Conservation (phyloP, 1,284 basidiomycete species). For the Cutaneotrichosporon spelunceum region DNA sequence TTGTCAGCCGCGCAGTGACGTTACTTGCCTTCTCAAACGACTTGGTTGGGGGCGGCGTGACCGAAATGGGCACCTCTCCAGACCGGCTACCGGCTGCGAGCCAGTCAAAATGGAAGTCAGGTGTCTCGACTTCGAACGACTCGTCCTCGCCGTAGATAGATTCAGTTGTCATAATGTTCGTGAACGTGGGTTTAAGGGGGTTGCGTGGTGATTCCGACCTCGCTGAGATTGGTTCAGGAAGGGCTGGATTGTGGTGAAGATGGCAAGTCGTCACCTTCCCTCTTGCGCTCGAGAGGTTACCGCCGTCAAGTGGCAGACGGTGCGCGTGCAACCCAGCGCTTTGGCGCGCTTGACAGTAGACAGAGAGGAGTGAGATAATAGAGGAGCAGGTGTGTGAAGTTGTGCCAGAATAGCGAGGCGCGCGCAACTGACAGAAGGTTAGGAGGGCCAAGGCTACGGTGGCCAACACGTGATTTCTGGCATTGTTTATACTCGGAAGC, state of each 20-base stretch:
- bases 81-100: background rate
- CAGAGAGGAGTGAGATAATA: background rate
- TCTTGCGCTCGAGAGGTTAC: background rate
- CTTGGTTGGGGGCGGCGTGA: background rate
- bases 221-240: background rate
- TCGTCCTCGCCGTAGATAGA: constrained; percentile 17
- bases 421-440: background rate
- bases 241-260: background rate
- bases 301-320: background rate
- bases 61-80: background rate
- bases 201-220: constrained; percentile 5
- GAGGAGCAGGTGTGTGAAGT: background rate
- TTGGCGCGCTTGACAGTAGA: background rate
- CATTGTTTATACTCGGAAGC: constrained; percentile 2
- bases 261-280: background rate
- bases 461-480: background rate
- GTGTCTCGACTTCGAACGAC: constrained; percentile 36
- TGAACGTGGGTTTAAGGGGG: background rate
- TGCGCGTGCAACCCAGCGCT: background rate
- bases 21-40: background rate
- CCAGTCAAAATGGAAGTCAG: constrained; percentile 46
- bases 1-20: background rate
- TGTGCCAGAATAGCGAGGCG: background rate
- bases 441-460: background rate
- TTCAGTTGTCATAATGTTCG: background rate